A percentile compares a stretch with the other conserved stretches of the same genome.
These are phyloP conservation scores for Globisporangium splendens DNA, from an alignment of 352 stramenopile species.

Conservation along the genomic window DNA sequence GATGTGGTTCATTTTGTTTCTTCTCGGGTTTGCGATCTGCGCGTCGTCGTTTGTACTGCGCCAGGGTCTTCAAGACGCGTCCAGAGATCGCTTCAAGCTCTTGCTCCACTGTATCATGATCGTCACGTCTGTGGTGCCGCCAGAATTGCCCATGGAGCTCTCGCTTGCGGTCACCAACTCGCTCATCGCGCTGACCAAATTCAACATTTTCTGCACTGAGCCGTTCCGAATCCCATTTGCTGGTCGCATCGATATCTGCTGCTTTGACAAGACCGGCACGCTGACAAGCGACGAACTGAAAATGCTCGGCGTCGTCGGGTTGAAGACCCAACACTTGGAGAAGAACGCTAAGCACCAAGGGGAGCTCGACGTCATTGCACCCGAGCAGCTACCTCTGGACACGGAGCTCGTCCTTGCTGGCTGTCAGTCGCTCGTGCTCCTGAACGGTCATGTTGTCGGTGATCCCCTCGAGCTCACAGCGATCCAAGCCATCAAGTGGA, in stretches of 20 bases:
- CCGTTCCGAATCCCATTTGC: slow-evolving; percentile 93
- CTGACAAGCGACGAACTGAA: slow-evolving; percentile 92
- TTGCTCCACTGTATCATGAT: slow-evolving; percentile 95
- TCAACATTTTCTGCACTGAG: slow-evolving; percentile 93
- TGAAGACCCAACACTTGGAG: slow-evolving; percentile 7
- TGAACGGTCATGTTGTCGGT: slow-evolving; percentile 87
- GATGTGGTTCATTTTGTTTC: slow-evolving; percentile 90
- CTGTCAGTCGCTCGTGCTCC: slow-evolving; percentile 91
- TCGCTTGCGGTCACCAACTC: slow-evolving; percentile 93
- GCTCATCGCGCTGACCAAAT: slow-evolving; percentile 83
- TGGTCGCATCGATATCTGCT: slow-evolving; percentile 89
- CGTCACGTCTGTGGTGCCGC: slow-evolving; percentile 93
- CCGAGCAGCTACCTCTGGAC: slow-evolving; percentile 30
- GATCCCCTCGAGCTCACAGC: slow-evolving; percentile 94
- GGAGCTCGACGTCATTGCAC: slow-evolving; percentile 29
- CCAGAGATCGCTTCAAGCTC: slow-evolving; percentile 87
- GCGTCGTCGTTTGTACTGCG: slow-evolving; percentile 84
- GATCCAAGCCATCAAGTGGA: slow-evolving; percentile 81
- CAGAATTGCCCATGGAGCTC: slow-evolving; percentile 94
- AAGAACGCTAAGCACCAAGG: slow-evolving; percentile 6
- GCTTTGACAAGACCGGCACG: slow-evolving; percentile 96
- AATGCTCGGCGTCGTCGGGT: slow-evolving; percentile 34
- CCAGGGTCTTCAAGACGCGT: slow-evolving; percentile 37
- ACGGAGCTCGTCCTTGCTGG: slow-evolving; percentile 41
- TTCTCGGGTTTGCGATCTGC: slow-evolving; percentile 89